Evolutionary conservation across 371 early-diverging fungal genomes (phyloP), one percentile per base, ranked within the genome.

Genomic region (Encephalitozoon cuniculi): DNA sequence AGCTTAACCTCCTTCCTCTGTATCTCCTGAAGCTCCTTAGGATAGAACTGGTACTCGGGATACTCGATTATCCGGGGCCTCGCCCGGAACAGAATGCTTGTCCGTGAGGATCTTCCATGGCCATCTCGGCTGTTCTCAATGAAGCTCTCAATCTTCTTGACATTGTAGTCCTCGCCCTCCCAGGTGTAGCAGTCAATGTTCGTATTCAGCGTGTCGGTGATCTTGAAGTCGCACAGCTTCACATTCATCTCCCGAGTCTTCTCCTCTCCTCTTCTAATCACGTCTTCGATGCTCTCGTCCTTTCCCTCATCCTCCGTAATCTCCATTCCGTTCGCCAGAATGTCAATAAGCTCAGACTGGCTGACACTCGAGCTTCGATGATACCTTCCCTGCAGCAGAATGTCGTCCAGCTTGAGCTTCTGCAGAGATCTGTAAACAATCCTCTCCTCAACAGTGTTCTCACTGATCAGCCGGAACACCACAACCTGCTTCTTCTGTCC

Each of bases 401-500:
- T 86, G 83, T 96, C 93, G 82, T 98, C 99, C 32, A 98, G 86
- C 28, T 93, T 90, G 53, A 96, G 87, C 85, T 98, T 97, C 83
- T 93, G 92, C 34, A 94, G 90, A 15, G 96, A 95, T 64, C 92
- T 88, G 81, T 95, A 93, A 34, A 96, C 83, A 0, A 97, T 91
- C 83, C 92, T 40, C 64, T 59, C 75, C 64, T 71, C 99, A 51
- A 97, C 89, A 0, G 96, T 92, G 55, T 91, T 89, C 34, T 90
- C 89, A 4, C 93, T 93, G 73, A 99, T 91, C 44, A 99, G 83
- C n/a, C 96, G 89, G 82, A 95, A 90, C 64, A 99, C 94, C 30
- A 92, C 89, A n/a, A 99, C 99, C 85, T 96, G 96, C 79, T 94
- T 95, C 28, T 91, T 97, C 85, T 99, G 98, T n/a, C 99, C 99